A percentile compares a stretch with the other conserved stretches of the same genome.
Conservation (phyloP, 108 stramenopile genomes). For the Mediolabrus comicus region DNA sequence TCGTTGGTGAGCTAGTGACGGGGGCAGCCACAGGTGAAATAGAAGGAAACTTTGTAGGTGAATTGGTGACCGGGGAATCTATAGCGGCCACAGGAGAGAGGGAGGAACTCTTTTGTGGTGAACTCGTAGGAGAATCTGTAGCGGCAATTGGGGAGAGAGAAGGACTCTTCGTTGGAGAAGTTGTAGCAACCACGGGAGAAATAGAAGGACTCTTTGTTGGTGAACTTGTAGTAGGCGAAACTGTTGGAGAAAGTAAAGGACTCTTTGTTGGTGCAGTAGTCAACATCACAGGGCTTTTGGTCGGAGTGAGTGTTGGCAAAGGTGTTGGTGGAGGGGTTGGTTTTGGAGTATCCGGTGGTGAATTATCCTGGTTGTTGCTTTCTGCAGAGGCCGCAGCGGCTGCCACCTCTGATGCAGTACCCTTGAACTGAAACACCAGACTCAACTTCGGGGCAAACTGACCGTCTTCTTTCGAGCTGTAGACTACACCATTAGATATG, state of each 20-base stretch:
- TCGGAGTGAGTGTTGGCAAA: not conserved
- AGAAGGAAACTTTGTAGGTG: not conserved
- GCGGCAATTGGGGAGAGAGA: not conserved
- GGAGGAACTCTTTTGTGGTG: constrained; percentile 1
- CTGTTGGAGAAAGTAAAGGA: too few relatives aligned
- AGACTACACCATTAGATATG: constrained; percentile 30
- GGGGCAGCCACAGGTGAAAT: not conserved
- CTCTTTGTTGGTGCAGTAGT: too few relatives aligned
- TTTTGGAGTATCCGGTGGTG: not conserved
- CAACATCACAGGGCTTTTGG: not conserved
- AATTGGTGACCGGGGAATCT: too few relatives aligned
- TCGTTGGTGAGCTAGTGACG: not conserved
- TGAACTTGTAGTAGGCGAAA: too few relatives aligned
- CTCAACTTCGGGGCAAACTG: constrained; percentile 16
- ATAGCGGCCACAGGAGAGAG: too few relatives aligned
- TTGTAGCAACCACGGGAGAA: not conserved
- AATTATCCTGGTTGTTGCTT: not conserved
- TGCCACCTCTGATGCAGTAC: not conserved
- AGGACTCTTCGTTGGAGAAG: constrained; percentile 27
- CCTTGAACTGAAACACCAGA: constrained; percentile 17
- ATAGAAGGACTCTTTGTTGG: not conserved
- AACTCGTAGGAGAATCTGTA: not conserved
- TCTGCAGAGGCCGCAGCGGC: not conserved
- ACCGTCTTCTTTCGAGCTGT: constrained; percentile 19
- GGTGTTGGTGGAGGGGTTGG: not conserved